These are phyloP conservation scores for Eurotiales sp. DNA, from an alignment of 2,329 filamentous ascomycete species.

Conservation along the genomic window DNA sequence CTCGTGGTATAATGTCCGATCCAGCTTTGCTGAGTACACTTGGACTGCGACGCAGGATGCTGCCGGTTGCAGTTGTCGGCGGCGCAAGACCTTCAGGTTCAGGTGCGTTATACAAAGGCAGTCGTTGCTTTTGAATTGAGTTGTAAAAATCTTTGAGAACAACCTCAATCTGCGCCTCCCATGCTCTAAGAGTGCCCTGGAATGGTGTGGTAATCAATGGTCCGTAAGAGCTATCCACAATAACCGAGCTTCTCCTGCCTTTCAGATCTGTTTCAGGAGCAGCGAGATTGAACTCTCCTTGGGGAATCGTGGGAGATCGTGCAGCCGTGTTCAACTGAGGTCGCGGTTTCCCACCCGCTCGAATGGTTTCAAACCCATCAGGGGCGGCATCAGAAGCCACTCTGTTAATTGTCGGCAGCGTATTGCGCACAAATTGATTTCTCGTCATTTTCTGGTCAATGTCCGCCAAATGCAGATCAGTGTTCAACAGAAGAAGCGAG, in stretches of 20 bases:
- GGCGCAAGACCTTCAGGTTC: conserved; percentile 31
- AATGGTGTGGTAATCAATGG: conserved; percentile 75
- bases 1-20: conserved; percentile 70
- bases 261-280: conserved; percentile 15
- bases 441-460: conserved; percentile 97
- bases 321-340: conserved; percentile 34
- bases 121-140: conserved; percentile 80
- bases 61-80: conserved; percentile 7
- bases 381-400: conserved; percentile 70
- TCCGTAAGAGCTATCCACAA: conserved; percentile 41
- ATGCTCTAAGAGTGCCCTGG: conserved; percentile 69
- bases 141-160: conserved; percentile 88
- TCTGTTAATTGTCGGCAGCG: conserved; percentile 80
- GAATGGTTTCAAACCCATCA: conserved; percentile 60
- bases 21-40: conserved; percentile 91
- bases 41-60: conserved; percentile 76
- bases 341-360: conserved; percentile 22
- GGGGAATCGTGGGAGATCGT: conserved; percentile 17
- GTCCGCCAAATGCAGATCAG: conserved; percentile 89
- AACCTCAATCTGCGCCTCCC: conserved; percentile 86
- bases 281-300: conserved; percentile 10
- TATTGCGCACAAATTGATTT: conserved; percentile 93
- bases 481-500: conserved; percentile 91
- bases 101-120: conserved; percentile 77
- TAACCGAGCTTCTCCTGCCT: conserved; percentile 4